These are phyloP conservation scores for Aspergillus hiratsukae DNA, from an alignment of 2,329 filamentous ascomycete genomes.

Conservation along the genomic window DNA sequence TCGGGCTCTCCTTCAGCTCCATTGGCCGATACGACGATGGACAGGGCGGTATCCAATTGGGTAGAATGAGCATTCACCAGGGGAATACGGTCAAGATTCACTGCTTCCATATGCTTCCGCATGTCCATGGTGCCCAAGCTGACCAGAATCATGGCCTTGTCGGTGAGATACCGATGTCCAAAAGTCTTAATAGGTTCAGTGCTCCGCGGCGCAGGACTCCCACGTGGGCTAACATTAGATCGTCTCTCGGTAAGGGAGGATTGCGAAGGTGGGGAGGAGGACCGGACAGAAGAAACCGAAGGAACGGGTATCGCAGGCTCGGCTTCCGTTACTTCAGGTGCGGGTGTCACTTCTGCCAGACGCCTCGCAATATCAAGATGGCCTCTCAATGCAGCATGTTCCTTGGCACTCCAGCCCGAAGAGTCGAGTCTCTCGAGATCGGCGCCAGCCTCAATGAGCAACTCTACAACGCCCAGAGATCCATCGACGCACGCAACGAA, in stretches of 20 bases:
- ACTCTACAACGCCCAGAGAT: slow-evolving; percentile 66
- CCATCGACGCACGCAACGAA: slow-evolving; percentile 92
- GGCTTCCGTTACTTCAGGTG: slow-evolving; percentile 28
- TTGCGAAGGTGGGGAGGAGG: slow-evolving; percentile 32
- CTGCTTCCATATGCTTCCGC: slow-evolving; percentile 72
- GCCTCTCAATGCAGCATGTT: slow-evolving; percentile 86
- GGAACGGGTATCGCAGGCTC: slow-evolving; percentile 31
- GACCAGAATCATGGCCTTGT: slow-evolving; percentile 84
- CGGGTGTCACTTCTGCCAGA: slow-evolving; percentile 56
- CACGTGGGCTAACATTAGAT: slow-evolving; percentile 40
- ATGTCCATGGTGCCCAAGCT: slow-evolving; percentile 94
- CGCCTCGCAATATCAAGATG: slow-evolving; percentile 75
- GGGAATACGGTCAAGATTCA: slow-evolving; percentile 83
- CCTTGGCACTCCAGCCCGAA: slow-evolving; percentile 89
- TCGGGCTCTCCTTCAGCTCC: slow-evolving; percentile 83
- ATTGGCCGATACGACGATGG: slow-evolving; percentile 80
- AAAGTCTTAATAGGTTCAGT: slow-evolving; percentile 88
- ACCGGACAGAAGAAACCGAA: slow-evolving; percentile 27
- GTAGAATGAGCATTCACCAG: slow-evolving; percentile 84
- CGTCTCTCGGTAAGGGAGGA: slow-evolving; percentile 42
- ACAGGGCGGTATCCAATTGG: slow-evolving; percentile 89
- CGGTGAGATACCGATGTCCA: slow-evolving; percentile 87
- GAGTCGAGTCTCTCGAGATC: slow-evolving; percentile 71
- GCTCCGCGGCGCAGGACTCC: slow-evolving; percentile 30
- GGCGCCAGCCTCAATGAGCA: slow-evolving; percentile 74